These are phyloP conservation scores for Athelia sp. DNA, from an alignment of 1,284 basidiomycete genomes.

Conservation along the genomic window DNA sequence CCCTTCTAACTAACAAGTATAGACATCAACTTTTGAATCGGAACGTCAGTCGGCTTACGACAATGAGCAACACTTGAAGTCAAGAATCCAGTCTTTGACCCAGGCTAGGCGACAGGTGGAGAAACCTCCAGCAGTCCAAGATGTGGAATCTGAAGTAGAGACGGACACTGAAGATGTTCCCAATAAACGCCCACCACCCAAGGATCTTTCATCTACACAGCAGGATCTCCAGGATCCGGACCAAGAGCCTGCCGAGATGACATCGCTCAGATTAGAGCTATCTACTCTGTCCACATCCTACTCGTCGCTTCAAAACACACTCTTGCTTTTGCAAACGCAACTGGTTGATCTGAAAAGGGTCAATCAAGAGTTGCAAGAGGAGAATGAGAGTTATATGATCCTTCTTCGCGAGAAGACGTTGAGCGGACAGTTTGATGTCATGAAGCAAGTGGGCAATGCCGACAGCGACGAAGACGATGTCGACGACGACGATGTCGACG, in stretches of 20 bases:
- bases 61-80: slow-evolving; percentile 83
- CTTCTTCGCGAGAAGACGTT: slow-evolving; percentile 85
- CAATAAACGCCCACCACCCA: slow-evolving; percentile 26
- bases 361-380: slow-evolving; percentile 80
- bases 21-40: slow-evolving; percentile 78
- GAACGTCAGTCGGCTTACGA: slow-evolving; percentile 84
- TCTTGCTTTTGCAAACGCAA: slow-evolving; percentile 71
- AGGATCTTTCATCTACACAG: slow-evolving; percentile 15
- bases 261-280: slow-evolving; percentile 68
- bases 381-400: slow-evolving; percentile 94
- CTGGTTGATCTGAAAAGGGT: slow-evolving; percentile 75
- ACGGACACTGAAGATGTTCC: slow-evolving; percentile 29
- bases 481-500: slow-evolving; percentile 37
- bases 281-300: slow-evolving; percentile 80
- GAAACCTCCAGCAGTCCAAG: slow-evolving; percentile 19
- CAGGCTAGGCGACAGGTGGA: slow-evolving; percentile 59
- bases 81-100: slow-evolving; percentile 73
- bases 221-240: slow-evolving; percentile 57
- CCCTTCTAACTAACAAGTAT: slow-evolving; percentile 7
- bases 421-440: slow-evolving; percentile 76
- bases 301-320: slow-evolving; percentile 70
- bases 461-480: slow-evolving; percentile 45
- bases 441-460: slow-evolving; percentile 57
- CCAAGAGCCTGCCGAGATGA: slow-evolving; percentile 79
- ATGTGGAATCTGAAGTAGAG: slow-evolving; percentile 22